Evolutionary conservation across 805 yeast species (phyloP), one percentile per base, ranked within the genome.

Genomic region (Nakazawaea wickerhamii): DNA sequence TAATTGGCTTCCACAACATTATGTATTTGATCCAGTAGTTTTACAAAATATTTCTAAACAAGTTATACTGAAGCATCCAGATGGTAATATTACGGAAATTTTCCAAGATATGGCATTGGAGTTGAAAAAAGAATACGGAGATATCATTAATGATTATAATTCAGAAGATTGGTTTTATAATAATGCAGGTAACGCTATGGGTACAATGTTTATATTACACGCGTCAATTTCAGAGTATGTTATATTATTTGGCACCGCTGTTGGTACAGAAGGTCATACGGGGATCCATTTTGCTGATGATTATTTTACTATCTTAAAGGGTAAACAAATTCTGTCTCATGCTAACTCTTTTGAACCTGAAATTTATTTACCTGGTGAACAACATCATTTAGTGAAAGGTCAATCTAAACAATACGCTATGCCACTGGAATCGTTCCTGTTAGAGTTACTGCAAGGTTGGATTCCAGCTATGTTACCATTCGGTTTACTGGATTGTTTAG

Each of bases 111-210:
- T 91, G 47, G 76, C 85, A 26, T 70, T 71, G 2, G 70, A 64
- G 26, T 59, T 90, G 46, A 69, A 79, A 48, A 67, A 61, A 3
- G 75, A 69, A 36, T 93, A 93, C 60, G 95, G 95, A 10, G 79
- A 77, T 6, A 58, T 73, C 51, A 75, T 91, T 63, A 86, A 86
- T 63, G 79, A 79, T 50, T 71, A 83, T 51, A 77, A 81, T 59
- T 68, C 71, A 39, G 84, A 84, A 41, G 91, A 90, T 50, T 93
- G 98, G 98, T 84, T 93, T 40, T 91, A 81, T 76, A 93, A 93
- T 74, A 88, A 87, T 55, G 99, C 99, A 3, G 99, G 99, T 43
- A 96, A 96, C 52, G 98, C 99, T 40, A 93, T 93, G 99, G 93
- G 95, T 19, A 79, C 89, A 43, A 91, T 93, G 98, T 75, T 87